Base-by-base conservation (phyloP, 495 filamentous ascomycete genomes). In the Trichodelitschia bisporula region DNA sequence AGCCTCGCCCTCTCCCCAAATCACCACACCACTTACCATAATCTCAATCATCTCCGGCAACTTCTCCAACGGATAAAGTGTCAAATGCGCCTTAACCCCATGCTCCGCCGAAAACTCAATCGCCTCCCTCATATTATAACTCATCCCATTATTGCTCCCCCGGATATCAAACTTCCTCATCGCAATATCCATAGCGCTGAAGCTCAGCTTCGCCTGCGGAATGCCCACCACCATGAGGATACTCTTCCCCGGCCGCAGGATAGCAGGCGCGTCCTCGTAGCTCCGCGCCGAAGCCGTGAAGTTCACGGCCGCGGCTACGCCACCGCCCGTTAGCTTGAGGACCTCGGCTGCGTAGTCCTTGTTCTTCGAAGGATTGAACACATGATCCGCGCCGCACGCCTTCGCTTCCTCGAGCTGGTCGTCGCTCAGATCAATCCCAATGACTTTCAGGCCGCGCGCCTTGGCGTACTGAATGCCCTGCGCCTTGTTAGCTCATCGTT, bases 391-490 rank as follows among this genome's bases (percentile, higher is more conserved):
- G 15, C 45, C 45, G 10, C 26, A 38, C 3, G 35, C 32, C 27
- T 36, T 48, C 1, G 45, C 45, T 12, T 39, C 40, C 12, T 41
- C 38, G 9, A 48, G 34, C 0, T 35, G 34, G 4, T 38, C 30
- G 19, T 38, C 35, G 4, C 32, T 35, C 19, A 53, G 36, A 19
- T 53, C 49, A 4, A 48, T 37, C 13, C 44, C 48, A 32, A 43
- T 40, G 20, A 48, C 43, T 18, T 45, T 45, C 15, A 36, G 35
- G 8, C 42, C 42, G 34, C 40, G 39, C 5, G 42, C 42, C 36
- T 45, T 45, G 13, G 43, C 40, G 31, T 48, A 48, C 35, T 45
- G 37, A 19, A 48, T 35, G 6, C 40, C n/a, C n/a, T n/a, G n/a
- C n/a, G n/a, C 44, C 13, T 30, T 31, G 12, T 39, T 32, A 16